These are phyloP conservation scores for Stenocarpella maydis DNA, from an alignment of 2,329 filamentous ascomycete genomes.

Conservation along the genomic window DNA sequence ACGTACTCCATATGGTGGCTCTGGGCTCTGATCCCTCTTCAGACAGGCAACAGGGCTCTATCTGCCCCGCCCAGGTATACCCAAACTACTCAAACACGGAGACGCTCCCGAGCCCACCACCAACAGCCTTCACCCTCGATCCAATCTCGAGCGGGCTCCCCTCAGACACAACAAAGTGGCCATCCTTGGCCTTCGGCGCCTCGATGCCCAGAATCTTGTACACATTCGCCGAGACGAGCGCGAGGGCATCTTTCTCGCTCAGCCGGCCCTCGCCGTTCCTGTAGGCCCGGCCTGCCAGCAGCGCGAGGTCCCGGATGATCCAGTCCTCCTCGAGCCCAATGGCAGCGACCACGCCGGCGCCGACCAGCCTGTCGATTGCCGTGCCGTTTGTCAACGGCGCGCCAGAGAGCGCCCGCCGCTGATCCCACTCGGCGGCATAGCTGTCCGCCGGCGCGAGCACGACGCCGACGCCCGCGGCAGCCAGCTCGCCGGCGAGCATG, in stretches of 20 bases:
- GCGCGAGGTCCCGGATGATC: conserved; percentile 65
- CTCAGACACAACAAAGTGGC: conserved; percentile 70
- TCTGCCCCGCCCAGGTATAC: neutral
- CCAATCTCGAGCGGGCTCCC: conserved; percentile 69
- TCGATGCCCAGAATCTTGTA: conserved; percentile 64
- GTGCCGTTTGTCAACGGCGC: conserved; percentile 74
- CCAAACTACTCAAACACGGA: conserved; percentile 44
- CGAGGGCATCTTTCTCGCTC: conserved; percentile 62
- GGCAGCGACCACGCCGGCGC: conserved; percentile 65
- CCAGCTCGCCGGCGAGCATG: conserved; percentile 66
- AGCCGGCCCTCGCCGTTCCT: conserved; percentile 65
- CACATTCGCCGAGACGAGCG: conserved; percentile 64
- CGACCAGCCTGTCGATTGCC: conserved; percentile 62
- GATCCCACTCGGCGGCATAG: conserved; percentile 65
- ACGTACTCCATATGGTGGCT: neutral
- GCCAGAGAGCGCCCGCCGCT: conserved; percentile 68
- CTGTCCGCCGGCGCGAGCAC: conserved; percentile 67
- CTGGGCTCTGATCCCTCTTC: neutral
- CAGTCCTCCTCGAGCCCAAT: conserved; percentile 70
- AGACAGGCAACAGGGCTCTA: neutral
- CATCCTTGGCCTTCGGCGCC: conserved; percentile 40
- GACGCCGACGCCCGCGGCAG: conserved; percentile 63
- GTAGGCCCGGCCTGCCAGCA: conserved; percentile 67
- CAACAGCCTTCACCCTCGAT: conserved; percentile 62
- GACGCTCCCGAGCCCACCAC: conserved; percentile 50